Evolutionary conservation across 2,329 filamentous ascomycete species (phyloP), one percentile per base, ranked within the genome.

Genomic region (Ophiocordyceps camponoti-floridani): DNA sequence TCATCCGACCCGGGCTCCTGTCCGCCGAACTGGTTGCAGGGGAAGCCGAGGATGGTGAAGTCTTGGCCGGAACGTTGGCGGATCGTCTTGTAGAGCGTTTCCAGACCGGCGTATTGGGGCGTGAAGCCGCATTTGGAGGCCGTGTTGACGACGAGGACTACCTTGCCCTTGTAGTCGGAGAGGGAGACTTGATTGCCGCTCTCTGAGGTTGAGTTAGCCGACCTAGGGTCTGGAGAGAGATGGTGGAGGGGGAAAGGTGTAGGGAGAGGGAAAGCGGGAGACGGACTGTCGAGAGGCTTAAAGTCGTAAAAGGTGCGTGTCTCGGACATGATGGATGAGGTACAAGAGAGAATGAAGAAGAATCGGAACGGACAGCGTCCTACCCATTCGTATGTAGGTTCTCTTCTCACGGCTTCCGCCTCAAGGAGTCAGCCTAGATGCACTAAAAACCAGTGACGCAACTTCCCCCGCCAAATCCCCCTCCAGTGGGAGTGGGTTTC

Each of bases 81-180:
- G 59, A 95, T 56, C 47, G 70, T 65, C 63, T 94, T 84, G 77
- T 94, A 94, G 51, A 98, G 76, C 58, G 76, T 81, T 69, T 98
- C 88, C 44, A 98, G 83, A 30, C 84, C 85, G 50, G 76, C 79
- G 66, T 91, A 95, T 67, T 98, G 91, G 12, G 87, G 87, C 3
- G 91, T 96, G 77, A 96, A 96, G 62, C 91, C 89, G 72, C 91
- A 98, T 71, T 96, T 95, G 62, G 85, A 94, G 54, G 91, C 91
- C 1, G 89, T 95, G 77, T 98, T 98, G 68, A 98, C 87, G 56
- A 94, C 73, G 48, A 98, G 81, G 55, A 96, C 77, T 53, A 96
- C 89, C 66, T 96, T 96, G 73, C 82, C 84, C 62, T 84, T 78
- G 67, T 86, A 84, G 49, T 79, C 65, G 52, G 68, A 58, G 52